Conservation (phyloP, 2,329 filamentous ascomycete genomes). For the Neophaeococcomyces mojaviensis region DNA sequence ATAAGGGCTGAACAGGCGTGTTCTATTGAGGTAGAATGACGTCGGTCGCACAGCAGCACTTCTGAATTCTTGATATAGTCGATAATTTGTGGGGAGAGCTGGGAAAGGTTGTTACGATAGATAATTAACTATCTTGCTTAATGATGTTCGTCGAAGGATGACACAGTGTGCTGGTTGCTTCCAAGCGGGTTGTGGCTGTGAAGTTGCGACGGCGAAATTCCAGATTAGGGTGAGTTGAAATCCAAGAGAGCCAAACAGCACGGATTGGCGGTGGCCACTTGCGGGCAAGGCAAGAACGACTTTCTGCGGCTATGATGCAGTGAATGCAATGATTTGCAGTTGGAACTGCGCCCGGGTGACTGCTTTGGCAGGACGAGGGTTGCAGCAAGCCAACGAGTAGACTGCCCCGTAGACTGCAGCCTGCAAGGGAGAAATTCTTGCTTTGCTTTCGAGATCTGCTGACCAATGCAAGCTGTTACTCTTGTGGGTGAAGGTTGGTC, state of each 20-base stretch:
- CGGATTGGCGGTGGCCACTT: not conserved
- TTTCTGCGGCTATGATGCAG: no score
- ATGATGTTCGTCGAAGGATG: constrained; percentile 1
- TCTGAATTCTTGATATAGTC: not conserved
- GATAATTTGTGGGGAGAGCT: not conserved
- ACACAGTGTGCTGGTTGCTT: constrained; percentile 5
- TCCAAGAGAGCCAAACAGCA: not conserved
- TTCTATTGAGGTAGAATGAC: constrained; percentile 3
- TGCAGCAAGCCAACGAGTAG: not conserved
- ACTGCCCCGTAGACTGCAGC: no score
- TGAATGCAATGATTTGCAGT: no score
- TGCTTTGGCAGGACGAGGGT: no score
- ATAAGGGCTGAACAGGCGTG: not conserved
- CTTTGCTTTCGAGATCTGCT: not conserved
- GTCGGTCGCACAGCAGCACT: constrained; percentile 1
- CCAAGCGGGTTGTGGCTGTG: constrained; percentile 3
- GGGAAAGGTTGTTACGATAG: no score
- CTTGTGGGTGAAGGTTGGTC: not conserved
- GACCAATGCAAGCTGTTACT: constrained; percentile 3
- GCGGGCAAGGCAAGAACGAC: not conserved
- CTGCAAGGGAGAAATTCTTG: not conserved
- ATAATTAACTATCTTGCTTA: not conserved
- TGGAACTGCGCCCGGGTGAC: no score
- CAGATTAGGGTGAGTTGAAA: not conserved
- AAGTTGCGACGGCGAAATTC: not conserved